Evolutionary conservation across 1,139 yeast genomes (phyloP).

Genomic region (Scheffersomyces insectosa): DNA sequence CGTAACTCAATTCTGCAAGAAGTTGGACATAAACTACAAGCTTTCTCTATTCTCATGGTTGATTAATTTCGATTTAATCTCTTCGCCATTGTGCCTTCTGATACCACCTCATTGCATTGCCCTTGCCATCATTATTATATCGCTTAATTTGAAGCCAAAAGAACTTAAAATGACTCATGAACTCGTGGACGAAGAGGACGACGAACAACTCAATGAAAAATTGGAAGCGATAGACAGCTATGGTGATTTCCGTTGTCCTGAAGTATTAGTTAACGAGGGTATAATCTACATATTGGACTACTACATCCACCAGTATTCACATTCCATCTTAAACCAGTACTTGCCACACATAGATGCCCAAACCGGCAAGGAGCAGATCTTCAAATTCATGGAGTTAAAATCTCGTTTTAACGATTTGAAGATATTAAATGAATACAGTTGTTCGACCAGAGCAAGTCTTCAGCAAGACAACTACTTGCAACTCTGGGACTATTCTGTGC

Average conservation of each 20-base stretch:
- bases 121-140: slow-evolving; percentile 55
- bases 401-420: slow-evolving; percentile 44
- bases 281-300: slow-evolving; percentile 62
- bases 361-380: slow-evolving; percentile 46
- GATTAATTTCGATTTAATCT: slow-evolving; percentile 70
- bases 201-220: slow-evolving; percentile 19
- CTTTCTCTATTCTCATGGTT: slow-evolving; percentile 69
- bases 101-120: slow-evolving; percentile 84
- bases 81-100: slow-evolving; percentile 69
- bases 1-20: slow-evolving; percentile 66
- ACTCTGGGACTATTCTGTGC: slow-evolving; percentile 47
- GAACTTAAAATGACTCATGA: slow-evolving; percentile 27
- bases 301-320: slow-evolving; percentile 53
- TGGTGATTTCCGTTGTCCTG: slow-evolving; percentile 49
- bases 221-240: slow-evolving; percentile 36
- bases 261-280: slow-evolving; percentile 57
- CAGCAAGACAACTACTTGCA: slow-evolving; percentile 49
- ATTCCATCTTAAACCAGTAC: slow-evolving; percentile 24
- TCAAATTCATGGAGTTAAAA: slow-evolving; percentile 50
- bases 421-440: slow-evolving; percentile 38
- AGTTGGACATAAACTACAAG: slow-evolving; percentile 46
- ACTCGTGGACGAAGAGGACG: slow-evolving; percentile 39
- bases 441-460: slow-evolving; percentile 40
- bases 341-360: slow-evolving; percentile 29
- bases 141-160: slow-evolving; percentile 41